Evolutionary conservation across 352 stramenopile genomes (phyloP).

Genomic region (Phytopythium aichiense): DNA sequence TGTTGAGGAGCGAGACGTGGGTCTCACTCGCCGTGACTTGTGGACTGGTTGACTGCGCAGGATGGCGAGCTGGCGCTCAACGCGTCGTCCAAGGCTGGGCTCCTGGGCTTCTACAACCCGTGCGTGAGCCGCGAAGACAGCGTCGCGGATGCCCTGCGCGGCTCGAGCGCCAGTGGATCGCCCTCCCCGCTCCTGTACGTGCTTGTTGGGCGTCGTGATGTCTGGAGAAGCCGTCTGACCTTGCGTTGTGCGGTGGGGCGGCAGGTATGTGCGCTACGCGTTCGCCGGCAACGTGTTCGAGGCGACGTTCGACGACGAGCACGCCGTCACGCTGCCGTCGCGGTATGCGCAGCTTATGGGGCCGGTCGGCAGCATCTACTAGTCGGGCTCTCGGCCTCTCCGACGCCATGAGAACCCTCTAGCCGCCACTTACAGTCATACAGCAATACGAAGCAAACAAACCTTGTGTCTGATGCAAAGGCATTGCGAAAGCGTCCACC

Average conservation of each 20-base stretch:
- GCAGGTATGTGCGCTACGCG: slow-evolving; percentile 74
- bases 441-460: no score
- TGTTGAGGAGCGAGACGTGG: background rate
- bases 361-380: slow-evolving; percentile 57
- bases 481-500: no score
- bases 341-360: slow-evolving; percentile 72
- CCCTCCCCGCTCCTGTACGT: slow-evolving; percentile 61
- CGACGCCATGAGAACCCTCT: background rate
- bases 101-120: slow-evolving; percentile 83
- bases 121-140: slow-evolving; percentile 46
- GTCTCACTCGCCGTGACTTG: slow-evolving; percentile 2
- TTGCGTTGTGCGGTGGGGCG: background rate
- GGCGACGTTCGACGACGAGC: slow-evolving; percentile 74
- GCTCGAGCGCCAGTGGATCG: slow-evolving; percentile 3
- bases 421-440: no score
- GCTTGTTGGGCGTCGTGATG: background rate
- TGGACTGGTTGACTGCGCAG: slow-evolving; percentile 17
- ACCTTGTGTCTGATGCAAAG: no score
- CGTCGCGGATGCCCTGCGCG: slow-evolving; percentile 25
- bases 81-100: slow-evolving; percentile 52
- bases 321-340: slow-evolving; percentile 68
- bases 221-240: background rate
- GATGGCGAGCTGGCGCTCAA: slow-evolving; percentile 51
- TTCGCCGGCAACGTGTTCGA: slow-evolving; percentile 74
- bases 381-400: slow-evolving; percentile 1